Evolutionary conservation across 179 eudicot genomes (phyloP).

Genomic region (Nepenthes alata): DNA sequence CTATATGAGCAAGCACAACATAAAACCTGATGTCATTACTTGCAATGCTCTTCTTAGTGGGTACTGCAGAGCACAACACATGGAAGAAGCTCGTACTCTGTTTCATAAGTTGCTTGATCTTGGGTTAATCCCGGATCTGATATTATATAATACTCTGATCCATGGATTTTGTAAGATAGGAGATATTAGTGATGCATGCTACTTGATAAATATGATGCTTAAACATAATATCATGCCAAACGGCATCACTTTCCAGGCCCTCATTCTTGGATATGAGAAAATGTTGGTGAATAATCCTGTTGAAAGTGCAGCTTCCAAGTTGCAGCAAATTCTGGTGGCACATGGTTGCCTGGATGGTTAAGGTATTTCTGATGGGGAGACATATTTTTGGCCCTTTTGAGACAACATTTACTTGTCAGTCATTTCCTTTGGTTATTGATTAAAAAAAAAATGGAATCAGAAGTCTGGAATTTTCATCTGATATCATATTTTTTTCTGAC

Average conservation of each 20-base stretch:
- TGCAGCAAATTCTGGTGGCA: conserved; percentile 19
- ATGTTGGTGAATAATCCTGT: conserved; percentile 17
- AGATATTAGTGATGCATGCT: conserved; percentile 24
- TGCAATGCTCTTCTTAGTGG: conserved; percentile 43
- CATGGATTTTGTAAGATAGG: conserved; percentile 39
- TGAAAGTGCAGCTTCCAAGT: conserved; percentile 17
- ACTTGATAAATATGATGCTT: conserved; percentile 25
- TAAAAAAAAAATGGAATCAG: no score
- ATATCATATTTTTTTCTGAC: no score
- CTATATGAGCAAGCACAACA: conserved; percentile 19
- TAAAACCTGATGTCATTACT: conserved; percentile 35
- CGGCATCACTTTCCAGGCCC: conserved; percentile 24
- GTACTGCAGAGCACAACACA: conserved; percentile 26
- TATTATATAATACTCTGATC: conserved; percentile 35
- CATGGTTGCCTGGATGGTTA: conserved; percentile 8
- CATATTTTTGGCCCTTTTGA: neutral
- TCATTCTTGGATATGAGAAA: conserved; percentile 28
- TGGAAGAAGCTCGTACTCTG: conserved; percentile 36
- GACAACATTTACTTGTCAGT: no score
- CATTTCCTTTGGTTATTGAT: no score
- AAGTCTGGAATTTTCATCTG: no score
- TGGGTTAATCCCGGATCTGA: conserved; percentile 35
- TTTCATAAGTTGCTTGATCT: conserved; percentile 23
- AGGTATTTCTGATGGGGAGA: neutral
- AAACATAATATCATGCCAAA: conserved; percentile 21